Base-by-base conservation (phyloP, 208 protist genomes). In the Leishmania tarentolae region DNA sequence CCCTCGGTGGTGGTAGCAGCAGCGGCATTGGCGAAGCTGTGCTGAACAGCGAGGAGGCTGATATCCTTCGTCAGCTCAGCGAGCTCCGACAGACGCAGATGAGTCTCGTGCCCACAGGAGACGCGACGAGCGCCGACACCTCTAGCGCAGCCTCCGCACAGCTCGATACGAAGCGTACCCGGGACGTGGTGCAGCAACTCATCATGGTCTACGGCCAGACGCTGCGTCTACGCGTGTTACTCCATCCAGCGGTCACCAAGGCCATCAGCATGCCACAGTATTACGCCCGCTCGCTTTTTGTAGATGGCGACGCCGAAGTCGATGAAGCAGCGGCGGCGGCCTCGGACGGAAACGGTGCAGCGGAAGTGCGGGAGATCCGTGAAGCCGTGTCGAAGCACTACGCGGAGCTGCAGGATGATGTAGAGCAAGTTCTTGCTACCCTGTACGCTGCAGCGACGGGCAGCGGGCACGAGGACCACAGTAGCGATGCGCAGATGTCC, bases 181-280 rank as follows among this genome's bases (percentile, higher is more conserved):
- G 91, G 35, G 84, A 84, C 65, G 84, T 85, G 17, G 81, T 95
- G 9, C 77, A 83, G 72, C 89, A 92, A 69, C 94, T 90, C 63
- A 85, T 94, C 17, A 93, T 93, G 87, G 79, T 93, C 28, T 96
- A 94, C 80, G 82, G 87, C 0, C 94, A 95, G 73, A 86, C 96
- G 47, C 86, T 97, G 53, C 86, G 87, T 11, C 79, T 96, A 24
- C 91, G 94, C 47, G 87, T 95, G 69, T 86, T 90, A 82, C 78
- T 97, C 57, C 94, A 97, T 83, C 92, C 92, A 0, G 85, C 85
- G 11, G 84, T 97, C 35, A 83, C 86, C 13, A 87, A 88, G 4
- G 86, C 90, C 19, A 85, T 96, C 13, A 78, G 88, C 7, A 73
- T 97, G 66, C 94, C 94, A 59, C 94, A 97, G 84, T 94, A 96